A percentile compares a stretch with the other conserved stretches of the same genome.
Evolutionary conservation across 768 basidiomycete genomes (phyloP).

Genomic region (Lenzites betulinus): DNA sequence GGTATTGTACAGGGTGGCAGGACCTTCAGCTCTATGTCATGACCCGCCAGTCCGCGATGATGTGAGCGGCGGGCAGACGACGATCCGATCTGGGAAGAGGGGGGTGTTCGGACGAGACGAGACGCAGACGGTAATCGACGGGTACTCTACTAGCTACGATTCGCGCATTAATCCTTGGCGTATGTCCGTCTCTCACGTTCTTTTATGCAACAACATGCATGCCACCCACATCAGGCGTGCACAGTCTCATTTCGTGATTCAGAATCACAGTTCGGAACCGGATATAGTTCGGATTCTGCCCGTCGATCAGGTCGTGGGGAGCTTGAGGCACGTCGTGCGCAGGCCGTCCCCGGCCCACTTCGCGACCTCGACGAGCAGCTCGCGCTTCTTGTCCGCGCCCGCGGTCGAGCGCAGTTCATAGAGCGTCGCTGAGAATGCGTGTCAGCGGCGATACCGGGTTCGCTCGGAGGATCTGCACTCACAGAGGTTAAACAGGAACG

Average conservation of each 20-base stretch:
- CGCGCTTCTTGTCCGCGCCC: constrained; percentile 75
- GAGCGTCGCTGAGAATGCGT: constrained; percentile 60
- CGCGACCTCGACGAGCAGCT: constrained; percentile 71
- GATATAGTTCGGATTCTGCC: no score
- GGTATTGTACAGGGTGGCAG: constrained; percentile 63
- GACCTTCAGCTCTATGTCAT: constrained; percentile 76
- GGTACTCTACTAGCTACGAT: constrained; percentile 16
- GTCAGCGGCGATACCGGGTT: background rate
- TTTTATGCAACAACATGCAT: constrained; percentile 22
- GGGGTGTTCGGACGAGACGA: constrained; percentile 1
- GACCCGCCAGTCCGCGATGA: constrained; percentile 71
- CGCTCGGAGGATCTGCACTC: constrained; percentile 28
- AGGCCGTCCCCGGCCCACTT: constrained; percentile 88
- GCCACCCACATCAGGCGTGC: background rate
- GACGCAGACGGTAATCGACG: constrained; percentile 10
- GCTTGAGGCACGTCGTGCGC: constrained; percentile 74
- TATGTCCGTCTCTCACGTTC: constrained; percentile 27
- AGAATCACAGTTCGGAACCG: no score
- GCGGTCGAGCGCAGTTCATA: constrained; percentile 79
- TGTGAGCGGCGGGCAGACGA: constrained; percentile 43
- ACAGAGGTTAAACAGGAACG: constrained; percentile 87
- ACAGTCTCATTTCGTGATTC: no score
- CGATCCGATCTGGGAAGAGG: background rate
- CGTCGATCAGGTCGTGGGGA: constrained; percentile 46
- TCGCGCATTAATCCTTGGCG: constrained; percentile 18